Base-by-base conservation (phyloP, 163 green algal species). In the Scenedesmus sp. region DNA sequence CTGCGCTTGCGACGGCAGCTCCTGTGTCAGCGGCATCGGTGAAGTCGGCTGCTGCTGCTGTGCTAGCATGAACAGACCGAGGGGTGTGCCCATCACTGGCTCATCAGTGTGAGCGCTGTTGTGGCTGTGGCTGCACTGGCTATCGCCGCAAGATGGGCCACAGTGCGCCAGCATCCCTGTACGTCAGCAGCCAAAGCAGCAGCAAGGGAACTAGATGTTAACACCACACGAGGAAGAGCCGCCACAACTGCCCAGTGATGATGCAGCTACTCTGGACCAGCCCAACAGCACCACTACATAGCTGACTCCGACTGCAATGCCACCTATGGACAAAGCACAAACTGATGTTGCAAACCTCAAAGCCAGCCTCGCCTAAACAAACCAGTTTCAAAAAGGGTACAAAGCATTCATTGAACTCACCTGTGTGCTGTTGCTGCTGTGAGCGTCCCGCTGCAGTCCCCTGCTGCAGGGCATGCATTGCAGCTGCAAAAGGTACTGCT, bases 71-170 rank as follows among this genome's bases (percentile, higher is more conserved):
- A 81, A 81, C 37, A 81, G 72, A 15, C 72, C 49, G 35, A 81
- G 35, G 35, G 72, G 72, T 76, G 72, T 81, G 59, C 37, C 30
- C 7, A 35, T 81, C 9, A 78, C 44, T 56, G 51, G 33, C 46
- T 46, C 15, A 3, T 53, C 65, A 15, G 30, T 83, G 44, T 40
- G 70, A 56, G 56, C 46, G 20, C 85, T 90, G 37, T 42, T 90
- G 72, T 90, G 85, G 37, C 85, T 90, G 72, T 90, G 85, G 51
- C 85, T 90, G 72, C 85, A 78, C 70, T 90, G 70, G 72, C 85
- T 90, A 42, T 81, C 61, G 33, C 35, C 83, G 70, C 84, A 89
- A 15, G n/a, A 24, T 7, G 22, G 68, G 46, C 72, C 30, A 33
- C 72, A 51, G 30, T 76, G 65, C 16, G 30, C 65, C 40, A 35